Percentiles rank a stretch among this genome's conserved stretches.
Evolutionary conservation across 805 yeast species (phyloP).

Genomic region (Kazachstania psychrophila): DNA sequence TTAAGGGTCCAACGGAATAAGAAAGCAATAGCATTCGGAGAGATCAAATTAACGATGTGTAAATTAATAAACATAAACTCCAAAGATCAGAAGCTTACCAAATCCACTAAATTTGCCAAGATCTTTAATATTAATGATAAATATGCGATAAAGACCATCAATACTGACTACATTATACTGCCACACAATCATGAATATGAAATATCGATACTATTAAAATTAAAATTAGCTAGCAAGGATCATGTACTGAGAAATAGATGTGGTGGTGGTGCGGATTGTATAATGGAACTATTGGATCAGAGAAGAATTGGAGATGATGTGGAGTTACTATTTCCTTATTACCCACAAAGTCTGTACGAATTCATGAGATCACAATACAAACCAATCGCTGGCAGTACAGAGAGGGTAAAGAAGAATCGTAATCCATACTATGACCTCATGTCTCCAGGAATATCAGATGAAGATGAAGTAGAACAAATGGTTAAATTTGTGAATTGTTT

Average conservation of each 20-base stretch:
- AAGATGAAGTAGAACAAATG: not conserved
- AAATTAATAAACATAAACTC: not conserved
- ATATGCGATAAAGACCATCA: constrained; percentile 17
- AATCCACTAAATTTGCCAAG: constrained; percentile 22
- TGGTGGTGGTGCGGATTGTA: constrained; percentile 1
- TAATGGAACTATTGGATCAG: constrained; percentile 15
- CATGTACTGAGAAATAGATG: not conserved
- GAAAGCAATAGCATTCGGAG: too few species aligned
- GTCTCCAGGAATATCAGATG: not conserved
- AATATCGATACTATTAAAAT: constrained; percentile 13
- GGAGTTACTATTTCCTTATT: constrained; percentile 14
- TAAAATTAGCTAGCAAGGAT: constrained; percentile 4
- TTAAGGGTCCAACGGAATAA: too few species aligned
- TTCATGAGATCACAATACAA: constrained; percentile 14
- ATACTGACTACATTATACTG: constrained; percentile 17
- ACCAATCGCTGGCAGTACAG: constrained; percentile 1
- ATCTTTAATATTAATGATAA: constrained; percentile 11
- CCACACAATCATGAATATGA: constrained; percentile 26
- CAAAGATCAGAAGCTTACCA: constrained; percentile 7
- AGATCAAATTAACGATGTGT: too few species aligned
- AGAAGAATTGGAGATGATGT: constrained; percentile 10
- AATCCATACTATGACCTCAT: constrained; percentile 17
- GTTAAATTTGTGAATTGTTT: constrained; percentile 13
- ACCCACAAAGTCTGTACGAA: constrained; percentile 12
- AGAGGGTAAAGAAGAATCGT: not conserved